phyloP scores from a whole-genome alignment of 2,329 filamentous ascomycete genomes.

The Fusarium domesticum region DNA sequence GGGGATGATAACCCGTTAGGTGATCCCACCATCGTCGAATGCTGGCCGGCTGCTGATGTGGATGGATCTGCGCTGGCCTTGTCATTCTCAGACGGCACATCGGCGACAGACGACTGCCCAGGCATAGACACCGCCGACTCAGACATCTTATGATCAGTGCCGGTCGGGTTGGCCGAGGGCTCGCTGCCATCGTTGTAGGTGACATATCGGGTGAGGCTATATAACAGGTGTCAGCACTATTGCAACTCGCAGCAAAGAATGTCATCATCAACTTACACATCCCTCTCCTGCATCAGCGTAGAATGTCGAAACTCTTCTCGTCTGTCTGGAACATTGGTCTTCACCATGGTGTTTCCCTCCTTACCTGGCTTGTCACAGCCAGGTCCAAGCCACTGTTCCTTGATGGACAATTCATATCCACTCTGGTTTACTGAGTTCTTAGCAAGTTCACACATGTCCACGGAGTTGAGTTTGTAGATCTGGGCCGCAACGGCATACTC shows the following conservation, averaged over 20 bases:
- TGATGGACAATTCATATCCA: conserved; percentile 85
- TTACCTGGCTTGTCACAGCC: conserved; percentile 76
- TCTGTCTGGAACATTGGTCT: conserved; percentile 94
- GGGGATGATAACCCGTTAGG: conserved; percentile 17
- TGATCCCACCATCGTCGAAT: conserved; percentile 18
- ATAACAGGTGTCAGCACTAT: conserved; percentile 4
- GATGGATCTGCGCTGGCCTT: conserved; percentile 10
- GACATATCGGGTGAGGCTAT: conserved; percentile 44
- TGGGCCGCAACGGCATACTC: conserved; percentile 97
- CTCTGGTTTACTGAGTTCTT: conserved; percentile 95
- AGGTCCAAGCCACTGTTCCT: conserved; percentile 85
- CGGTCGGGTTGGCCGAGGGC: conserved; percentile 5
- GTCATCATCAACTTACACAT: conserved; percentile 63
- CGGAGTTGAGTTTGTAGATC: conserved; percentile 94
- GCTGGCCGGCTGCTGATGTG: conserved; percentile 10
- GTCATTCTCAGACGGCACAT: conserved; percentile 4
- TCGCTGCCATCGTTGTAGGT: conserved; percentile 32
- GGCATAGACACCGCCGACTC: conserved; percentile 17
- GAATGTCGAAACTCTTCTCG: conserved; percentile 86
- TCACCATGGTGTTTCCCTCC: conserved; percentile 85
- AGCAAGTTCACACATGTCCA: conserved; percentile 97
- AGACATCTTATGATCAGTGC: conserved; percentile 14
- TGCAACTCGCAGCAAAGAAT: not conserved
- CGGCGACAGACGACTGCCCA: conserved; percentile 5
- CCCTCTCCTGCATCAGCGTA: conserved; percentile 77